Conservation (phyloP, 495 filamentous ascomycete species). For the Tuber umbilicatum region DNA sequence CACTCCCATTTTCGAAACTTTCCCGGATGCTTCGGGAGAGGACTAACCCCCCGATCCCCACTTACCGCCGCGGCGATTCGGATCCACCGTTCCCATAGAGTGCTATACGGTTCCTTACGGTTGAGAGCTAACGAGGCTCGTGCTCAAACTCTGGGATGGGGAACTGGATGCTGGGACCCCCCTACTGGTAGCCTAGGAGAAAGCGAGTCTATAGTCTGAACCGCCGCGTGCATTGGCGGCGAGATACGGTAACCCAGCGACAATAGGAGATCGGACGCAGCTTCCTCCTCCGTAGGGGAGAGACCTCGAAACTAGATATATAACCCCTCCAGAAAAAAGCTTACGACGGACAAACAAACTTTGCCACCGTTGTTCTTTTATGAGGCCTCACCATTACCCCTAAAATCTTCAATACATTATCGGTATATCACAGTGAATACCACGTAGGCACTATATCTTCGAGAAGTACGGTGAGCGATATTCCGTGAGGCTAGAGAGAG, state of each 20-base stretch:
- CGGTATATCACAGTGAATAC: not conserved
- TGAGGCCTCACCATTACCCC: not conserved
- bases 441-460: not conserved
- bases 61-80: slow-evolving; percentile 65
- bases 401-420: not conserved
- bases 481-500: not conserved
- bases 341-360: not conserved
- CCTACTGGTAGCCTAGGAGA: not conserved
- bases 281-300: not conserved
- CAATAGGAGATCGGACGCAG: not conserved
- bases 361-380: not conserved
- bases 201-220: not conserved
- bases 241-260: not conserved
- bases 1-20: slow-evolving; percentile 56
- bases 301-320: not conserved
- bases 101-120: not conserved
- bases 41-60: slow-evolving; percentile 64
- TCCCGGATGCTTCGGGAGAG: slow-evolving; percentile 50
- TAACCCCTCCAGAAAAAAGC: not conserved
- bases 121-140: not conserved
- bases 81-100: slow-evolving; percentile 47
- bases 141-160: not conserved
- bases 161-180: not conserved
- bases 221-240: not conserved
- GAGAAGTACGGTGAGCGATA: not conserved